Evolutionary conservation across 345 rosid genomes (phyloP).

Genomic region (Clarkia xantiana): DNA sequence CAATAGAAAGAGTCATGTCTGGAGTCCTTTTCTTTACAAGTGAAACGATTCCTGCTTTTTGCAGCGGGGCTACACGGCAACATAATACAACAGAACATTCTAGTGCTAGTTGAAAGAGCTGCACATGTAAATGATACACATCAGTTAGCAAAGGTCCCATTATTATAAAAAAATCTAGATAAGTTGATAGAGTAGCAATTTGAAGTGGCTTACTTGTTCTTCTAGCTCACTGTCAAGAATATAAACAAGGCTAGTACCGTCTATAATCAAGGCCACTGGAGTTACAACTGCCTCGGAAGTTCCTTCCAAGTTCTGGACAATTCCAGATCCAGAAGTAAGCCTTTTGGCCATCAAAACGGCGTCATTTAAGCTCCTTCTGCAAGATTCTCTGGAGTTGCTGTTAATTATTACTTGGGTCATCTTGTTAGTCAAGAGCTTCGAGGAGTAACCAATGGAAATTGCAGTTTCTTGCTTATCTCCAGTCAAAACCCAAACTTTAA

Average conservation of each 20-base stretch:
- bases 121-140: slow-evolving; percentile 19
- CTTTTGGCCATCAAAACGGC: slow-evolving; percentile 43
- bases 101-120: slow-evolving; percentile 75
- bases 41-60: slow-evolving; percentile 93
- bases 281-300: slow-evolving; percentile 22
- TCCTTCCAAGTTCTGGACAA: slow-evolving; percentile 18
- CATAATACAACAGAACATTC: slow-evolving; percentile 81
- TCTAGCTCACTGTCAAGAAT: slow-evolving; percentile 87
- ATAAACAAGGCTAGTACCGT: slow-evolving; percentile 96
- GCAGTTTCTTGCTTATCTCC: slow-evolving; percentile 99
- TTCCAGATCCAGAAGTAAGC: slow-evolving; percentile 18
- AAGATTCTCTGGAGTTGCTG: slow-evolving; percentile 61
- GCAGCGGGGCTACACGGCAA: slow-evolving; percentile 98
- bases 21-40: slow-evolving; percentile 79
- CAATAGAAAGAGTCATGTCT: slow-evolving; percentile 96
- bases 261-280: slow-evolving; percentile 64
- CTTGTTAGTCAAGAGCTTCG: slow-evolving; percentile 69
- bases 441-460: slow-evolving; percentile 89
- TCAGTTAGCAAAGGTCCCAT: slow-evolving; percentile 11
- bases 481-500: slow-evolving; percentile 94
- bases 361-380: slow-evolving; percentile 64
- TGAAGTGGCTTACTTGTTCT: slow-evolving; percentile 38
- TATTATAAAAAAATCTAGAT: slow-evolving; percentile 1
- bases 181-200: neutral
- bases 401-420: slow-evolving; percentile 79